A percentile compares a stretch with the other conserved stretches of the same genome.
Evolutionary conservation across 2,329 filamentous ascomycete species (phyloP).

Genomic region (Chaetomium strumarium): DNA sequence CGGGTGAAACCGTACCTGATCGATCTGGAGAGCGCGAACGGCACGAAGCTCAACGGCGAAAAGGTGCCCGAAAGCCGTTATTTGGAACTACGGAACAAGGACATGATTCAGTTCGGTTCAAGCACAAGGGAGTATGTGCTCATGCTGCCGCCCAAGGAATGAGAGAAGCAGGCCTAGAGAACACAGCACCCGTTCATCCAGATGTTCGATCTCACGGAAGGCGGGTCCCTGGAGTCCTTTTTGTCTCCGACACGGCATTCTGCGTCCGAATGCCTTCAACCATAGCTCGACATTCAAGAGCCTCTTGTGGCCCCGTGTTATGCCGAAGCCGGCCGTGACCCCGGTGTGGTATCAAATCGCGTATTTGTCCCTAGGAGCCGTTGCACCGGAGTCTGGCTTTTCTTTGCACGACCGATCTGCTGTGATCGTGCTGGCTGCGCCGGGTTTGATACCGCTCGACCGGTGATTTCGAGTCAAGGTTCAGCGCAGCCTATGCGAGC

Average conservation of each 20-base stretch:
- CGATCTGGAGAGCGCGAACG: conserved; percentile 89
- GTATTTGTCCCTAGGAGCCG: background rate
- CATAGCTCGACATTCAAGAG: background rate
- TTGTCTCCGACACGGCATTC: too few relatives aligned
- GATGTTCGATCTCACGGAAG: background rate
- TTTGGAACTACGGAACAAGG: conserved; percentile 80
- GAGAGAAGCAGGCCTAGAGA: background rate
- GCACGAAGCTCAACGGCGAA: conserved; percentile 75
- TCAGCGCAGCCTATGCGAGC: background rate
- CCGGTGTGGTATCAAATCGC: background rate
- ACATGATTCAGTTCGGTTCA: conserved; percentile 81
- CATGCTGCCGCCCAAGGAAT: conserved; percentile 58
- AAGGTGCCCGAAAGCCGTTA: conserved; percentile 70
- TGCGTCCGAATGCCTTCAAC: background rate
- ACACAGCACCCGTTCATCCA: background rate
- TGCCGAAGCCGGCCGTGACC: conserved; percentile 6
- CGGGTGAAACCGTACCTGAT: conserved; percentile 83
- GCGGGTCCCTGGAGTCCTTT: background rate
- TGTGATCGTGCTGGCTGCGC: background rate
- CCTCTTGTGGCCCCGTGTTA: background rate
- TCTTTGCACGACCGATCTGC: background rate
- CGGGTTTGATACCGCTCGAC: background rate
- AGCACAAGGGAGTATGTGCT: conserved; percentile 94
- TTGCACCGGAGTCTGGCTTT: background rate
- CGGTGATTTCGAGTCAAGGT: background rate